Base-by-base conservation (phyloP, 176 grass and related monocot genomes). In the Eleusine coracana region DNA sequence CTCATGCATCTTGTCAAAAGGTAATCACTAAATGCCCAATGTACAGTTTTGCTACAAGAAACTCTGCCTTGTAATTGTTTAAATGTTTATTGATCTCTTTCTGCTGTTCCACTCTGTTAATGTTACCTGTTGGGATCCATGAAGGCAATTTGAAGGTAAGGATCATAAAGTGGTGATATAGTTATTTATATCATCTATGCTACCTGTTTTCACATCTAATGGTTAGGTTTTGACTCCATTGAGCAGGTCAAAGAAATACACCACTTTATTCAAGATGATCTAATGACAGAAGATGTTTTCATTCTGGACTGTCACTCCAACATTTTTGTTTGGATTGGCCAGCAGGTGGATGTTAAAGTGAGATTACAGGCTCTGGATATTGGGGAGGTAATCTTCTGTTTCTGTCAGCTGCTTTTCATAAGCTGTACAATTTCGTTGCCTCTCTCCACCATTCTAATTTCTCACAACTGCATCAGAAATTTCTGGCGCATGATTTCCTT, bases 221-320 rank as follows among this genome's bases (percentile, higher is more conserved):
- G 69, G 69, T 39, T 59, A 23, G 21, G 65, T 68, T 59, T 34
- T 9, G 56, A 81, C 79, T 88, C n/a, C 85, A 51, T 71, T 52
- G 68, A 51, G 82, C 88, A 97, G 94, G 72, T 90, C 68, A 92
- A 87, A 85, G 94, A 97, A 83, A 82, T 97, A 88, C 69, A 93
- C 83, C 89, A 94, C 74, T 97, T 97, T 45, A 88, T 84, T 71
- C 94, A 97, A 88, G 94, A 97, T 63, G 94, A 97, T 89, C 83
- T 97, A 46, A 94, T 94, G 94, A 97, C 94, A 27, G 94, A 97
- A 88, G 94, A 97, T 83, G 85, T 94, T 83, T 94, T 88, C 86
- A 88, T 97, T 88, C 84, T 97, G 74, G 94, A 94, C 41, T 97
- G 89, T 80, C 85, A 71, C 63, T 86, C 89, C 5, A 77, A 86